Base-by-base conservation (phyloP, 2,329 filamentous ascomycete genomes). In the Penicillium sp. region DNA sequence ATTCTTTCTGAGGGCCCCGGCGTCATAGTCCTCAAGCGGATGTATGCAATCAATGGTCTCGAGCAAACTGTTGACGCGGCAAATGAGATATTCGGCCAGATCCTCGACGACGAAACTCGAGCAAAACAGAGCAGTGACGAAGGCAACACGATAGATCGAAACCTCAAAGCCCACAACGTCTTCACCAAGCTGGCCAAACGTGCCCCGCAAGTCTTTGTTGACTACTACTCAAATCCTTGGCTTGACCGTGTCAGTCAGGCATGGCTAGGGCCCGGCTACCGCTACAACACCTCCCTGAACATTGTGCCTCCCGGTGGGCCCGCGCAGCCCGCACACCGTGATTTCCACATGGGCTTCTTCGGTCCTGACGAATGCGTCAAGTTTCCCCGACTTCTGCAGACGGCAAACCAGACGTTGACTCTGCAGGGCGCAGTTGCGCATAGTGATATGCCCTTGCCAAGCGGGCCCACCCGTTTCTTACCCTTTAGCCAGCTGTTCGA, bases 341-440 rank as follows among this genome's bases (percentile, higher is more conserved):
- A 90, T 69, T 89, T 88, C 69, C 87, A 89, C 67, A 79, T 90
- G 1, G 87, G 87, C 0, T 89, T 89, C 73, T 85, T 88, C 71
- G 84, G 82, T 0, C 70, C 78, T 3, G 80, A 80, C 7, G 75
- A 75, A 1, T 82, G 79, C 48, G 77, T 78, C 0, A 73, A 69
- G 19, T 86, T 83, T 62, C 86, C 87, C 0, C 80, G 78, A 44
- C 79, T 79, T 0, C 78, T 83, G 71, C 87, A 90, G 48, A 65
- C 81, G 1, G 81, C 85, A 0, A 85, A 80, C 30, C 85, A 86
- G 68, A 82, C 84, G 59, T 73, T 90, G 29, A 89, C 87, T 2
- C 76, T 90, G 13, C 87, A 89, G 69, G 87, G 87, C 0, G 87
- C 85, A 0, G 83, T 89, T 0, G 87, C 87, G 2, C 87, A 90